Evolutionary conservation across 2,329 filamentous ascomycete species (phyloP).

Genomic region (Orbilia oligospora): DNA sequence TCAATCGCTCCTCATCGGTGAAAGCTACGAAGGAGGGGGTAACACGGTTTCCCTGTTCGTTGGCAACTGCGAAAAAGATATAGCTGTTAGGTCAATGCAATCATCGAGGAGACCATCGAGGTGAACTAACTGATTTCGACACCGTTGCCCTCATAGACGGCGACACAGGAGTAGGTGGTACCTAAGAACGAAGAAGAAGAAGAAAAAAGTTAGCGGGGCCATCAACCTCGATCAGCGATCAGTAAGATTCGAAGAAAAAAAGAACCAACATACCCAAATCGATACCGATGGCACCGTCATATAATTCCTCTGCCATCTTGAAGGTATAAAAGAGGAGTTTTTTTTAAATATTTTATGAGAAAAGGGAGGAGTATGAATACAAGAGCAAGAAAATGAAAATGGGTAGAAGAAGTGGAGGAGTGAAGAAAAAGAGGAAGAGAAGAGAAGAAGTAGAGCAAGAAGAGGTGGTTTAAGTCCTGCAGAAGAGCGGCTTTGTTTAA

Average conservation of each 20-base stretch:
- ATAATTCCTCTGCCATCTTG: slow-evolving; percentile 96
- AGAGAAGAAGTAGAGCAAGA: slow-evolving; percentile 58
- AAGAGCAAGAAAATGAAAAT: slow-evolving; percentile 50
- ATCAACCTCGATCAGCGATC: slow-evolving; percentile 36
- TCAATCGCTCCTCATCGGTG: slow-evolving; percentile 98
- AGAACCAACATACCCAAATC: slow-evolving; percentile 78
- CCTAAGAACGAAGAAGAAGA: slow-evolving; percentile 73
- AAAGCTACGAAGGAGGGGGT: slow-evolving; percentile 99
- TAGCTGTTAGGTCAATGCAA: slow-evolving; percentile 35
- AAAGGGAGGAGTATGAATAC: slow-evolving; percentile 64
- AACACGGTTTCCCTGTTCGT: slow-evolving; percentile 99
- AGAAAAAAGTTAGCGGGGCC: slow-evolving; percentile 62
- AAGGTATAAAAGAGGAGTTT: slow-evolving; percentile 43
- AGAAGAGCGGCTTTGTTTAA: slow-evolving; percentile 57
- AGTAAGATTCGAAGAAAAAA: slow-evolving; percentile 44
- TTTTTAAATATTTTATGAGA: slow-evolving; percentile 33
- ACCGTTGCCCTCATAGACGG: slow-evolving; percentile 99
- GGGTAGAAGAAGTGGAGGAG: slow-evolving; percentile 42
- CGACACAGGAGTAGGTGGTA: slow-evolving; percentile 99
- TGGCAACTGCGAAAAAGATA: slow-evolving; percentile 77
- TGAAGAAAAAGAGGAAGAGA: slow-evolving; percentile 58
- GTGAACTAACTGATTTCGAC: slow-evolving; percentile 86
- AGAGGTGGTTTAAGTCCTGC: slow-evolving; percentile 56
- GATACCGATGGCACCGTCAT: slow-evolving; percentile 99
- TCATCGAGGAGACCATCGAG: slow-evolving; percentile 30